Evolutionary conservation across 768 basidiomycete species (phyloP), one percentile per base, ranked within the genome.

Genomic region (Russula sp.): DNA sequence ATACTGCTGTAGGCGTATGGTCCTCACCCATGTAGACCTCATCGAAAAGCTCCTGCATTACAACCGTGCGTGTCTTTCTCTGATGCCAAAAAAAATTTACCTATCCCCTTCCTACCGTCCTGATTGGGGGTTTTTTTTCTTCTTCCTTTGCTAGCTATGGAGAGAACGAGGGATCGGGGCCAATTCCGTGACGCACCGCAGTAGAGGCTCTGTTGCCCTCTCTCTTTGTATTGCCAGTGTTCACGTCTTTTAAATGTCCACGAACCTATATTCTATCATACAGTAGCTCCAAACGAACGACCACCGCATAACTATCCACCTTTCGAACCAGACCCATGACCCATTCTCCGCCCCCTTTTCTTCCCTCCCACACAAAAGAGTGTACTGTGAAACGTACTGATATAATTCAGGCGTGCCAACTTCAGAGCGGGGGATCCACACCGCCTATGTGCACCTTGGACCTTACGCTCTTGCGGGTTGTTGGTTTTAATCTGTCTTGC

Each of bases 1-100:
- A 61, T 98, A 98, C 72, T 98, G 96, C 76, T 98, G 96, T 76
- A 83, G 95, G 52, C 84, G 96, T 53, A 98, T 98, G 96, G 92
- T 98, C 6, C 79, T 98, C 59, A 98, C 96, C 0, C 96, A 98
- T 74, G 96, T 98, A 61, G 96, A 98, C 76, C 81, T 98, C 67
- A 98, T 98, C 69, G 96, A 98, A 77, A 98, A 98, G 76, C 82
- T 98, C 20, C 79, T 98, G 26, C 93, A 96, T 71, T 98, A 96
- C 75, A 96, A 95, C 75, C 94, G 94, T 97, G 57, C 70, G 89
- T 79, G 51, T 44, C 36, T 24, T 6, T 5, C 26, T 8, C 26
- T 34, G 6, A 11, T 18, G 5, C 9, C 30, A 32, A 49, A 22
- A n/a, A n/a, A n/a, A n/a, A n/a, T n/a, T n/a, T n/a, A n/a, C 28